These are phyloP conservation scores for Kwoniella botswanensis DNA, from an alignment of 768 basidiomycete species.

Conservation along the genomic window DNA sequence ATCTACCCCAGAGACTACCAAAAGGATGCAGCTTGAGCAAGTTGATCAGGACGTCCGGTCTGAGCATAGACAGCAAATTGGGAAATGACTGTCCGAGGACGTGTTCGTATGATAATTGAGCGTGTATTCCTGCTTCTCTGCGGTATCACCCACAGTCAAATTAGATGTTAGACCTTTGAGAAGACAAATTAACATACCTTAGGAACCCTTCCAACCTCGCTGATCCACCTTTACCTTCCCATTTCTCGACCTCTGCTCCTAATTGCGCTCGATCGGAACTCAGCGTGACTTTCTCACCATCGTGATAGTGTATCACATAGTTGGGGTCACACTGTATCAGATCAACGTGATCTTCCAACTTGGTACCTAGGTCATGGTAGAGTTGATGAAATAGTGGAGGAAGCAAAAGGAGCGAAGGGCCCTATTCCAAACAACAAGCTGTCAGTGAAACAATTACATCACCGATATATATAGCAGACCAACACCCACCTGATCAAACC, in stretches of 20 bases:
- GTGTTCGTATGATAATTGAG: constrained; percentile 58
- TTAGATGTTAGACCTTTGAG: not conserved
- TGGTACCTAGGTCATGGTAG: constrained; percentile 59
- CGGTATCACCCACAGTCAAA: constrained; percentile 1
- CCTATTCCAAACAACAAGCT: constrained; percentile 21
- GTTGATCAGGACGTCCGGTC: constrained; percentile 56
- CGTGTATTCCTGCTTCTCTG: constrained; percentile 57
- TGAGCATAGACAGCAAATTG: constrained; percentile 55
- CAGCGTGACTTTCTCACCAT: constrained; percentile 59
- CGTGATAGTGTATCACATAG: constrained; percentile 60
- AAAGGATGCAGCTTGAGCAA: constrained; percentile 57
- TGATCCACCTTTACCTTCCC: constrained; percentile 59
- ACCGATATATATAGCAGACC: not conserved
- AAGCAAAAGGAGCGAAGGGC: constrained; percentile 58
- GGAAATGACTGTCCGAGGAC: constrained; percentile 60
- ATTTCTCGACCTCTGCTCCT: constrained; percentile 59
- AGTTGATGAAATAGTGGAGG: constrained; percentile 59
- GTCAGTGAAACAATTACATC: not conserved
- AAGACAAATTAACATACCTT: constrained; percentile 29
- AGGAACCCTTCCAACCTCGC: constrained; percentile 55
- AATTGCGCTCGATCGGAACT: constrained; percentile 57
- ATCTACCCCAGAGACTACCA: constrained; percentile 52
- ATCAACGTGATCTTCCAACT: constrained; percentile 57
- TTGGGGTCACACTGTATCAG: constrained; percentile 61
- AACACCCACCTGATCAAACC: constrained; percentile 60